Evolutionary conservation across 2,329 filamentous ascomycete species (phyloP).

Genomic region (Aspergillus clavatus): DNA sequence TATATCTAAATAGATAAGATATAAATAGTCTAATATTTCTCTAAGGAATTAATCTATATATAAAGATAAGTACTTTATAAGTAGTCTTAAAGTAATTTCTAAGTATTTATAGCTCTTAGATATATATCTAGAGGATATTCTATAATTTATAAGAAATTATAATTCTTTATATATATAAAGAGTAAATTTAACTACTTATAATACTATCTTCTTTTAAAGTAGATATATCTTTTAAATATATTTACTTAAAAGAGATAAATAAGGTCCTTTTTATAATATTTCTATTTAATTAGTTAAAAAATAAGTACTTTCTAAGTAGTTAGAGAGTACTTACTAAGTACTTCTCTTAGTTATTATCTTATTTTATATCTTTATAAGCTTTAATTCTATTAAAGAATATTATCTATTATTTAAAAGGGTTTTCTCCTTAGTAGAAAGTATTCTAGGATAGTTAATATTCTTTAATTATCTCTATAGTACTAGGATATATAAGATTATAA

Average conservation of each 20-base stretch:
- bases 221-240: conserved; percentile 7
- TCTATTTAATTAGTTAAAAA: too few species aligned
- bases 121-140: conserved; percentile 6
- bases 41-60: too few species aligned
- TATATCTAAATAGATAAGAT: conserved; percentile 4
- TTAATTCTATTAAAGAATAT: conserved; percentile 2
- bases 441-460: conserved; percentile 1
- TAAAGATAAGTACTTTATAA: too few species aligned
- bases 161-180: conserved; percentile 5
- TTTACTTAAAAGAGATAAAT: conserved; percentile 7
- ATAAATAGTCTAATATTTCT: too few species aligned
- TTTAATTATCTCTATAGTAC: conserved; percentile 1
- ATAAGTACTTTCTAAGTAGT: too few species aligned
- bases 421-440: too few species aligned
- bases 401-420: conserved; percentile 8
- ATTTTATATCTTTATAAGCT: conserved; percentile 4
- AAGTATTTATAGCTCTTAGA: conserved; percentile 2
- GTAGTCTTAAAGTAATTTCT: too few species aligned
- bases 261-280: conserved; percentile 9
- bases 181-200: conserved; percentile 4
- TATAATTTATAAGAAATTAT: conserved; percentile 4
- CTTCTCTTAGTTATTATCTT: conserved; percentile 8
- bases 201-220: conserved; percentile 5
- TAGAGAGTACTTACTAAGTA: too few species aligned
- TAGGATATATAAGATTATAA: conserved; percentile 5